These are phyloP conservation scores for Ophiostoma fasciatum DNA, from an alignment of 2,329 filamentous ascomycete species.

Conservation along the genomic window DNA sequence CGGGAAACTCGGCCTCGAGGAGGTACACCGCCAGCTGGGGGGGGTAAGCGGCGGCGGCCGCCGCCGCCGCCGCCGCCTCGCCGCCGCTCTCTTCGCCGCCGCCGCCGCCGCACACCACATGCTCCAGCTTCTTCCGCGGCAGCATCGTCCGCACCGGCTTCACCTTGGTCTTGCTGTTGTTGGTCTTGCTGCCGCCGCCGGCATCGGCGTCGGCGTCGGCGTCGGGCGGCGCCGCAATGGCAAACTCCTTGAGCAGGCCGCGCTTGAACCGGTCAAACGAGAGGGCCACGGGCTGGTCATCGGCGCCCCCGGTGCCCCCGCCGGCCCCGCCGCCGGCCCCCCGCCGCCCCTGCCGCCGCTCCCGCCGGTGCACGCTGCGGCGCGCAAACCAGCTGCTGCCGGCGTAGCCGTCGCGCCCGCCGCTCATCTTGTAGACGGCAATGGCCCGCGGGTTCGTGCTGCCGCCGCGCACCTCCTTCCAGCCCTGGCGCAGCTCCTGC, in stretches of 20 bases:
- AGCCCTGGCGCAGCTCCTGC: conserved; percentile 56
- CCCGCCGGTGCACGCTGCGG: conserved; percentile 54
- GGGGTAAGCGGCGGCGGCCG: not conserved
- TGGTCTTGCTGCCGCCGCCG: conserved; percentile 2
- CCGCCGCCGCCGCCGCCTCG: no score
- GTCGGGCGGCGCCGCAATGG: conserved; percentile 39
- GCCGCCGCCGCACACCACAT: conserved; percentile 41
- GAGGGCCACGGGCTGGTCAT: not conserved
- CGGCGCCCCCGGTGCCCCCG: not conserved
- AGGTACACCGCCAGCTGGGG: conserved; percentile 47
- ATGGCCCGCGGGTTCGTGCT: conserved; percentile 61
- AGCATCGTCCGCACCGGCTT: conserved; percentile 75
- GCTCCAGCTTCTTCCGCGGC: conserved; percentile 47
- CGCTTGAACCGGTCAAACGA: conserved; percentile 64
- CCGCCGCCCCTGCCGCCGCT: not conserved
- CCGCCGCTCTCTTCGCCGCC: conserved; percentile 26
- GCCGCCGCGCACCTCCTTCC: conserved; percentile 70
- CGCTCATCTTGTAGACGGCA: conserved; percentile 46
- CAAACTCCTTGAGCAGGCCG: conserved; percentile 66
- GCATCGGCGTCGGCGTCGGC: conserved; percentile 44
- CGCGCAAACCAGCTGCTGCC: conserved; percentile 83
- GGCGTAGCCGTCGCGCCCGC: conserved; percentile 49
- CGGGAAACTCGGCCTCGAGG: conserved; percentile 78
- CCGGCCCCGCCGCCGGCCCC: no score
- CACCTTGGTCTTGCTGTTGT: conserved; percentile 49